These are phyloP conservation scores for Rhododendron griersonianum DNA, from an alignment of 148 eudicot genomes.

Conservation along the genomic window DNA sequence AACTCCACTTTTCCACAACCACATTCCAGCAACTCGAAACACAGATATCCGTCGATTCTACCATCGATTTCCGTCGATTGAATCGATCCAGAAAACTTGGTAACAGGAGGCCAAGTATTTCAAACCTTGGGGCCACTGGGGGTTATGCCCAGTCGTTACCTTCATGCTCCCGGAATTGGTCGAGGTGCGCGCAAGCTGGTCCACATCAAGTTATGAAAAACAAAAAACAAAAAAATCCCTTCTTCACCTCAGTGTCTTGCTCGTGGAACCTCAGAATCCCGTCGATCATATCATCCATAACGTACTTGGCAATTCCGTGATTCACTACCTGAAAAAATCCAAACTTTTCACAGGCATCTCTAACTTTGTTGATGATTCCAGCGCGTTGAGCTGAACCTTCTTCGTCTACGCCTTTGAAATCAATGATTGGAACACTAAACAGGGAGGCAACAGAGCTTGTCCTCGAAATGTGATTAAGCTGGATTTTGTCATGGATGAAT, in stretches of 20 bases:
- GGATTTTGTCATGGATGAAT: conserved; percentile 20
- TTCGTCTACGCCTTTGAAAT: background rate
- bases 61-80: too few species aligned
- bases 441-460: background rate
- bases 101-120: too few species aligned
- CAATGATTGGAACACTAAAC: conserved; percentile 17
- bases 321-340: conserved; percentile 39
- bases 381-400: background rate
- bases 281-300: conserved; percentile 2
- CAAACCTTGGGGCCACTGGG: too few species aligned
- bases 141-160: too few species aligned
- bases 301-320: conserved; percentile 7
- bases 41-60: too few species aligned
- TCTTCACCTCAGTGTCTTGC: conserved; percentile 4
- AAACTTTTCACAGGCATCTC: conserved; percentile 12
- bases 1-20: too few species aligned
- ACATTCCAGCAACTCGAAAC: too few species aligned
- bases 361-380: background rate
- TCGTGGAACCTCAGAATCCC: conserved; percentile 15
- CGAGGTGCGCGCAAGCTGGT: too few species aligned
- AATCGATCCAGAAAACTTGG: too few species aligned
- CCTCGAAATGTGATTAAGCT: background rate
- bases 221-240: background rate
- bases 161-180: too few species aligned
- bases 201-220: too few species aligned